Base-by-base conservation (phyloP, 78 protist genomes). In the Corallochytrium limacisporum region DNA sequence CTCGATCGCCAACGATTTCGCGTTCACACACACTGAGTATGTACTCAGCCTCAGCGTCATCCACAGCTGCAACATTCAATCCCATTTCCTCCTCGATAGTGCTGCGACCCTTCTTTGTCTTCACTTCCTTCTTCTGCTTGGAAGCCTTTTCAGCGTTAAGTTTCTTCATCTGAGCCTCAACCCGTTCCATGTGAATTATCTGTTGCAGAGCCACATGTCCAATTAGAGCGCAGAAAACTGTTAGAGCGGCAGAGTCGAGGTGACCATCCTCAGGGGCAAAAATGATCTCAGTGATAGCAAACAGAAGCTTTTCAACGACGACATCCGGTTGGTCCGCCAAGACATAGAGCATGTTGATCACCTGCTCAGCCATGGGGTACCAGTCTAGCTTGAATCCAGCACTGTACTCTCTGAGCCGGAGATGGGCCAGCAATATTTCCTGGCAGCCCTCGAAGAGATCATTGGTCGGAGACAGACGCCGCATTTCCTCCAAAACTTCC, bases 81-180 rank as follows among this genome's bases (percentile, higher is more conserved):
- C 88, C 88, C 55, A 81, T 36, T 26, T 82, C 88, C 13, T 78
- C 79, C 26, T 63, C 87, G 2, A 77, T 60, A n/a, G 29, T n/a
- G 49, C 29, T n/a, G 0, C 12, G 22, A 1, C 28, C 69, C 29
- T 28, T 13, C 56, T 40, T 42, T 24, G 26, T 5, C 16, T 15
- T 9, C 38, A 10, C 60, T 33, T 73, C 65, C 57, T 57, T 50
- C 26, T 4, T 54, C 48, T 44, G 55, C 50, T 44, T 26, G 35
- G 38, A 61, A 16, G 10, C 39, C 31, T 51, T 4, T 16, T 0
- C 3, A 1, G 26, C 44, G 26, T 39, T 65, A 38, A 26, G 28
- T 13, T 15, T 24, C 32, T 28, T 37, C 3, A 43, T 28, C 28
- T 50, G 7, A 29, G 31, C 26, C 40, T 70, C 59, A 9, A 73